These are phyloP conservation scores for Citrus cavaleriei DNA, from an alignment of 345 rosid species.

Conservation along the genomic window DNA sequence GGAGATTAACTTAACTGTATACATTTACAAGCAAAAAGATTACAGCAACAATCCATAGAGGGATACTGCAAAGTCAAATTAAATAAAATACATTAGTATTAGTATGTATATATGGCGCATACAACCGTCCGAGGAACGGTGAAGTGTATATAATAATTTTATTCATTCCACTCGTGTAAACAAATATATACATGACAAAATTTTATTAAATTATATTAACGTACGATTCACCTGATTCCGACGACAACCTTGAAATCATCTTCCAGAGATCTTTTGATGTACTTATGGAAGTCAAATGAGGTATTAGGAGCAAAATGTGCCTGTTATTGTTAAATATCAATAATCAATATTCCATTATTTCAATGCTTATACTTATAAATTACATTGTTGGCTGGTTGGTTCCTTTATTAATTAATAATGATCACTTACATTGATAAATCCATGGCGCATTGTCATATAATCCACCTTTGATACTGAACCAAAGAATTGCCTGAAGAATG, in stretches of 20 bases:
- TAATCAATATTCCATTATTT: neutral
- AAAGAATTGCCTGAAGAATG: constrained; percentile 59
- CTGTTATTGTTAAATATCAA: constrained; percentile 20
- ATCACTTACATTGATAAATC: constrained; percentile 50
- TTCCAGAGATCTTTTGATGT: constrained; percentile 61
- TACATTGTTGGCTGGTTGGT: neutral
- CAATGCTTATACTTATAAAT: neutral
- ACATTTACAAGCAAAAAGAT: constrained; percentile 49
- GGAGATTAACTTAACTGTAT: constrained; percentile 39
- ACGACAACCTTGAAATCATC: constrained; percentile 66
- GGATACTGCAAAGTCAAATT: constrained; percentile 33
- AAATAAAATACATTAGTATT: neutral
- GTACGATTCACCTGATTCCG: constrained; percentile 39
- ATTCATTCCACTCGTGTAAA: no score
- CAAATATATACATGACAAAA: no score
- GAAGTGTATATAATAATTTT: no score
- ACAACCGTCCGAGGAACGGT: no score
- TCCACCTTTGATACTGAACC: constrained; percentile 51
- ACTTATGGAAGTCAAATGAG: constrained; percentile 56
- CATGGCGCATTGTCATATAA: constrained; percentile 59
- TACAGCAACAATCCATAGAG: constrained; percentile 44
- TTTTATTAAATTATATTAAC: no score
- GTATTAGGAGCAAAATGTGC: constrained; percentile 47
- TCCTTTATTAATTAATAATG: neutral
- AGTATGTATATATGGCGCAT: no score